Evolutionary conservation across 208 protist species (phyloP).

Genomic region (Wallacemonas sp.): DNA sequence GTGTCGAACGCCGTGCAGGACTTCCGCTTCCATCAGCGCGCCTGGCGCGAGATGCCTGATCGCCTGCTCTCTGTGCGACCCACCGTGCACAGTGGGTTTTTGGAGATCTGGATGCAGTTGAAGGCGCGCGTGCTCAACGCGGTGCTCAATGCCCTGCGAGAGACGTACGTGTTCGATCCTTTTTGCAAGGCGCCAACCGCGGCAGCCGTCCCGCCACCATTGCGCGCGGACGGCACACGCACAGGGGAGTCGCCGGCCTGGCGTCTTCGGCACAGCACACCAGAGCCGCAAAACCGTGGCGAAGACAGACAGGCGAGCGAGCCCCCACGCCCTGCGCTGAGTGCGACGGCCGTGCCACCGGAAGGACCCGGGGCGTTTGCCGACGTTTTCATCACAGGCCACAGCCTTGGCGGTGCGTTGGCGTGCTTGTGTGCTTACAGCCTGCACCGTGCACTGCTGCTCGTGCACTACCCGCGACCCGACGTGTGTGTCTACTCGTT

Average conservation of each 20-base stretch:
- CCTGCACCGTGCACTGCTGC: constrained; percentile 48
- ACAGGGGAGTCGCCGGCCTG: not conserved
- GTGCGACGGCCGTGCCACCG: not conserved
- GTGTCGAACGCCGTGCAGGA: constrained; percentile 61
- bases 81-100: constrained; percentile 75
- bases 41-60: constrained; percentile 71
- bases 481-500: constrained; percentile 82
- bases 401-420: constrained; percentile 81
- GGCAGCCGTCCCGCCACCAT: no score
- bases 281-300: no score
- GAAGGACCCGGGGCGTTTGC: constrained; percentile 13
- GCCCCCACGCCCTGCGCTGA: not conserved
- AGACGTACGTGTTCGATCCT: not conserved
- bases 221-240: not conserved
- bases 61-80: constrained; percentile 28
- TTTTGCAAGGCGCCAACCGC: not conserved
- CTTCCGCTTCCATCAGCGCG: constrained; percentile 54
- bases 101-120: constrained; percentile 75
- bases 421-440: constrained; percentile 79
- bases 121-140: constrained; percentile 56
- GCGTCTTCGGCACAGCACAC: no score
- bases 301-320: no score
- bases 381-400: constrained; percentile 67
- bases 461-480: constrained; percentile 48
- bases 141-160: constrained; percentile 41